Conservation (phyloP, 768 basidiomycete species). For the Lentinula edodes region DNA sequence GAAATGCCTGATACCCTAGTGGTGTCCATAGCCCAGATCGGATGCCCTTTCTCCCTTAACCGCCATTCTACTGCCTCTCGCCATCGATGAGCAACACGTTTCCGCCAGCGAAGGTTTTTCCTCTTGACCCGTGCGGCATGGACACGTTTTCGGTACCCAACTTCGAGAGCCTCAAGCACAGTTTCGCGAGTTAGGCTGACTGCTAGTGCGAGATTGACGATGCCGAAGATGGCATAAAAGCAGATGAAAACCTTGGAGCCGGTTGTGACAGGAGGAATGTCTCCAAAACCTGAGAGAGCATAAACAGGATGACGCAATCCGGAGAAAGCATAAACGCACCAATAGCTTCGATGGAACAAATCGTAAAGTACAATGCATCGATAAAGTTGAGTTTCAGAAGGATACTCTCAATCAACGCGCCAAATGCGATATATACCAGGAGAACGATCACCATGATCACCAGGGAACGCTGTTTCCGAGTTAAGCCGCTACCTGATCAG, state of each 20-base stretch:
- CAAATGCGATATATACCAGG: slow-evolving; percentile 68
- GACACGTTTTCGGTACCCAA: slow-evolving; percentile 55
- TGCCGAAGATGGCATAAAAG: slow-evolving; percentile 52
- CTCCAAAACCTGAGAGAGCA: slow-evolving; percentile 50
- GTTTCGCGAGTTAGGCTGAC: slow-evolving; percentile 65
- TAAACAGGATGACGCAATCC: neutral
- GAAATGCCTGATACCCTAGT: neutral
- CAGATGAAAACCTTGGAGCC: slow-evolving; percentile 55
- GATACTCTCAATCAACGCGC: slow-evolving; percentile 53
- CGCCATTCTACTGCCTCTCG: slow-evolving; percentile 58
- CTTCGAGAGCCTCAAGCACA: slow-evolving; percentile 66
- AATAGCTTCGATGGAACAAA: slow-evolving; percentile 68
- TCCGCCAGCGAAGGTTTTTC: slow-evolving; percentile 33
- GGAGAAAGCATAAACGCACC: slow-evolving; percentile 21
- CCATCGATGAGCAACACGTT: slow-evolving; percentile 50
- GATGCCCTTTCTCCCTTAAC: slow-evolving; percentile 41
- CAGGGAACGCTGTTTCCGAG: slow-evolving; percentile 73
- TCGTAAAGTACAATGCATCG: slow-evolving; percentile 72
- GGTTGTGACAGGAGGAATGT: slow-evolving; percentile 50
- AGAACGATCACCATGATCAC: slow-evolving; percentile 74
- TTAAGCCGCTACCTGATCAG: slow-evolving; percentile 66
- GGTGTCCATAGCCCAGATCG: slow-evolving; percentile 48
- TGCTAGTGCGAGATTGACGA: slow-evolving; percentile 59
- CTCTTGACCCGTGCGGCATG: slow-evolving; percentile 39
- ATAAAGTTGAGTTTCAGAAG: slow-evolving; percentile 56